Conservation (phyloP, 345 rosid species). For the Syzygium aromaticum region DNA sequence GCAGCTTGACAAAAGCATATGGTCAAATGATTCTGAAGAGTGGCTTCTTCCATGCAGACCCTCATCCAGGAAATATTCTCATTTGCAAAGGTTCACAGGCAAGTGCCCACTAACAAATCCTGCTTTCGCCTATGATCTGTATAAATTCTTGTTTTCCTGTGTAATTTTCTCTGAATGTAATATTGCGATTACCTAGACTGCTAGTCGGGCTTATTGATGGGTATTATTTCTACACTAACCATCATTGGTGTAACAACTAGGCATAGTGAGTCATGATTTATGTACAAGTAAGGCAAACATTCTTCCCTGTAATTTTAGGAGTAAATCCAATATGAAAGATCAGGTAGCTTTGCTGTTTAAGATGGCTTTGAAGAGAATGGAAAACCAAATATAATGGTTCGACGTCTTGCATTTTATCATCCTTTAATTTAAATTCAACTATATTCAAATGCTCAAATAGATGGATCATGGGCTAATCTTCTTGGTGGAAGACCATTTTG, state of each 20-base stretch:
- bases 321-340: neutral
- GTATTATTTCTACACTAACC: neutral
- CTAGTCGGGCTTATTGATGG: neutral
- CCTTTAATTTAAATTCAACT: neutral
- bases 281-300: neutral
- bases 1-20: constrained; percentile 73
- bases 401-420: neutral
- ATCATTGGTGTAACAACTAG: neutral
- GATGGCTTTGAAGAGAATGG: neutral
- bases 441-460: neutral
- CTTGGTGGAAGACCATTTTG: neutral
- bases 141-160: neutral
- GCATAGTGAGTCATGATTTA: neutral
- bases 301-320: neutral
- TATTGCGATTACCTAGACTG: neutral
- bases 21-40: constrained; percentile 97
- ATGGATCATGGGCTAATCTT: neutral
- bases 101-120: constrained; percentile 20
- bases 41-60: constrained; percentile 96
- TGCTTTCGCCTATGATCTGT: neutral
- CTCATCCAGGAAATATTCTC: constrained; percentile 94
- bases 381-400: neutral
- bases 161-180: neutral
- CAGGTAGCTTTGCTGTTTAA: constrained; percentile 1
- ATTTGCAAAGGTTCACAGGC: constrained; percentile 89